Evolutionary conservation across 2,329 filamentous ascomycete species (phyloP), one percentile per base, ranked within the genome.

Genomic region (Fusarium sp.): DNA sequence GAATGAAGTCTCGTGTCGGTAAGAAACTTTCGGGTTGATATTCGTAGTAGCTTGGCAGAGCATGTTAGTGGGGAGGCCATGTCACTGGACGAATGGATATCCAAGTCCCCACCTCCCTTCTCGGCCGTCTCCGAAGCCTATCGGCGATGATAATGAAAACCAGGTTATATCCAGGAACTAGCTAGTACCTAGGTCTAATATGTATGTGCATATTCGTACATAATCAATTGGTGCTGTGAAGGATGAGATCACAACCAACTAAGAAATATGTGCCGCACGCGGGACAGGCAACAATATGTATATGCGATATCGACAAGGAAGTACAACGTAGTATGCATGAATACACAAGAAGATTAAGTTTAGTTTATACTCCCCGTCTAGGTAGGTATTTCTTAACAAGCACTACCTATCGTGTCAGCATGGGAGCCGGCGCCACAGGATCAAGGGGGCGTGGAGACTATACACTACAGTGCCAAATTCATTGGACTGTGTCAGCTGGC

Each of bases 381-480:
- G 24, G 51, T 38, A 47, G 10, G 26, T 31, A 20, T 63, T 31
- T 39, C n/a, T 68, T 59, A 57, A 69, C 54, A 48, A 62, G 20
- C 68, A 68, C 33, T 14, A 33, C 33, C 70, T 75, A 75, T 70
- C 52, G 68, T 64, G 57, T 68, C 63, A 74, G 60, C 55, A 59
- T 60, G 56, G 56, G 55, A 54, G 35, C 51, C 35, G 26, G 47
- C 63, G 68, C 68, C 64, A 70, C 48, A 49, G 52, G 44, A 57
- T 45, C 54, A 74, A 58, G 70, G 71, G 69, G 55, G 59, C 59
- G 64, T 73, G 69, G 65, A 33, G 60, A 61, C 42, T 20, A 41
- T 47, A 60, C 24, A 66, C 45, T 38, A 26, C 42, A 31, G 33
- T 26, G 28, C 42, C 42, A 26, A 28, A 38, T 59, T 51, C 39